Conservation (phyloP, 345 rosid species). For the Carallia pectinifolia region DNA sequence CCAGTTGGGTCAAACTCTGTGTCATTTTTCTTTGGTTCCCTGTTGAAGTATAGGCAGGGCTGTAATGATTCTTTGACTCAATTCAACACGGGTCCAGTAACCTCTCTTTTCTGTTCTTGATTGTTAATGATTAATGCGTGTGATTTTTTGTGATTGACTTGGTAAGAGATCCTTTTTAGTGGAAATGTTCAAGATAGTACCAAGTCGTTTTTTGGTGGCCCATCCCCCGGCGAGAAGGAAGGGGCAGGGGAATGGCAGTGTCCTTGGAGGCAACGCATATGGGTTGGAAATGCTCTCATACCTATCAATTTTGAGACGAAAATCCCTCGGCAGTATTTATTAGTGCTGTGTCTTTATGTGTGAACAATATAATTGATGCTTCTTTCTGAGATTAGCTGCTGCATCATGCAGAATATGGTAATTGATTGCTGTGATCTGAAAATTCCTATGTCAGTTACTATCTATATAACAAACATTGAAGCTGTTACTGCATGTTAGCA, state of each 20-base stretch:
- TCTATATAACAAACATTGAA: neutral
- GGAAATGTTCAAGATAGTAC: neutral
- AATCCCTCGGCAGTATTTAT: neutral
- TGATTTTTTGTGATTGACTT: neutral
- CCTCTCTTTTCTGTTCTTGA: constrained; percentile 22
- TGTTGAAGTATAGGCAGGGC: constrained; percentile 7
- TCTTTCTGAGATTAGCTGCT: neutral
- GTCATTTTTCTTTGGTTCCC: neutral
- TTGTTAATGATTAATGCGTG: neutral
- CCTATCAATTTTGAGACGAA: neutral
- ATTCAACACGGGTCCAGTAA: constrained; percentile 29
- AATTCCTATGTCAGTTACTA: neutral
- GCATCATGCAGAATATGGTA: neutral
- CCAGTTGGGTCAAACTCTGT: constrained; percentile 12
- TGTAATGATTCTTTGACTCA: constrained; percentile 23
- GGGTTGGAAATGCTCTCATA: neutral
- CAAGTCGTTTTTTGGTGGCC: neutral
- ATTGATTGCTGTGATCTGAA: neutral
- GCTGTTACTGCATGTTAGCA: too few species aligned
- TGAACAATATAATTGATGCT: too few species aligned
- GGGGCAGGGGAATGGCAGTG: too few species aligned
- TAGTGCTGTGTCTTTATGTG: neutral
- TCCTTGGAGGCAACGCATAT: too few species aligned
- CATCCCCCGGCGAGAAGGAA: neutral
- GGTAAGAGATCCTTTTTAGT: constrained; percentile 1